These are phyloP conservation scores for Fusarium penzigii DNA, from an alignment of 2,329 filamentous ascomycete species.

Conservation along the genomic window DNA sequence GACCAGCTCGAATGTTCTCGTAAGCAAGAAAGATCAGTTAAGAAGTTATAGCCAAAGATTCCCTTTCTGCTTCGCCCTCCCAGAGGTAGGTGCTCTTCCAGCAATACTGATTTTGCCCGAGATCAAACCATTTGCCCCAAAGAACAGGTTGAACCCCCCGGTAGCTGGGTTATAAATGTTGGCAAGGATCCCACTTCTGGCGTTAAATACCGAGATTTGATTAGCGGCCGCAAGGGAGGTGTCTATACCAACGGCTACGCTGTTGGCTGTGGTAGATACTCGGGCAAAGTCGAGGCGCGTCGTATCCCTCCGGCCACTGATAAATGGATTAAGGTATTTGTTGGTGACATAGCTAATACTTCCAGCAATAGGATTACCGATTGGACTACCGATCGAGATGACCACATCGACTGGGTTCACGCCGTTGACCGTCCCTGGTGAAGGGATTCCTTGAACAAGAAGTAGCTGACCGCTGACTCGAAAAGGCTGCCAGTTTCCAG, in stretches of 20 bases:
- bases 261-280: conserved; percentile 2
- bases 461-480: conserved; percentile 3
- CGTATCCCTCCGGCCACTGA: conserved; percentile 1
- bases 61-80: conserved; percentile 5
- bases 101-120: conserved; percentile 2
- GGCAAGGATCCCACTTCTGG: not conserved
- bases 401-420: conserved; percentile 9
- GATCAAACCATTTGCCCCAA: conserved; percentile 7
- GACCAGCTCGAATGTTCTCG: no score
- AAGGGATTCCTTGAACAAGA: conserved; percentile 2
- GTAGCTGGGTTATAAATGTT: conserved; percentile 3
- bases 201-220: conserved; percentile 4
- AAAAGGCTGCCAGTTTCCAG: conserved; percentile 5
- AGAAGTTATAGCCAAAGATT: not conserved
- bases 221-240: conserved; percentile 1
- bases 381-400: conserved; percentile 6
- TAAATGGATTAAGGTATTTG: conserved; percentile 8
- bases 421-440: not conserved
- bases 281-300: conserved; percentile 3
- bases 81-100: not conserved
- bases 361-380: conserved; percentile 5
- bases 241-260: conserved; percentile 3
- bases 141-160: conserved; percentile 2
- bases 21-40: no score
- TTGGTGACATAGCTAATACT: conserved; percentile 11